Evolutionary conservation across 768 basidiomycete species (phyloP), one percentile per base, ranked within the genome.

Genomic region (Rhodotorula sphaerocarpa): DNA sequence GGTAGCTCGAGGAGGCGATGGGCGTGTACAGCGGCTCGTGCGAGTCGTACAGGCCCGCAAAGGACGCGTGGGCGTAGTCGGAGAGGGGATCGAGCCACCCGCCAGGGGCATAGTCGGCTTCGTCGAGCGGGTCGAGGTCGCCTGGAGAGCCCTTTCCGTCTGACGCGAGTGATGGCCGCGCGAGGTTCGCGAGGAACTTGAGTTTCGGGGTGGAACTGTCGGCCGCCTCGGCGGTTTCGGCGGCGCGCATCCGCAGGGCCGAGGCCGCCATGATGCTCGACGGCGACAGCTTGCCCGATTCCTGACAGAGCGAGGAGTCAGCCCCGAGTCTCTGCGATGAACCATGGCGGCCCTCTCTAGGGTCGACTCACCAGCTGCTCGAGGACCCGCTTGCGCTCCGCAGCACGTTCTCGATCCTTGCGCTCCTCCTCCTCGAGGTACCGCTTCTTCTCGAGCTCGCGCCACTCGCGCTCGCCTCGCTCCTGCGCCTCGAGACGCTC

Each of bases 61-160:
- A 81, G 79, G 75, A 2, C 4, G 20, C 88, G 78, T 81, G n/a
- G 7, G 7, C 16, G 10, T 60, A 86, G 69, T 85, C 77, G 74
- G 89, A 87, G 66, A 86, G 80, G 52, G 90, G 75, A 18, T 88
- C 85, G 16, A 88, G 80, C 70, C 90, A 16, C 10, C 36, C 36
- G 36, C 36, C 87, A 5, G 89, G 88, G 7, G 36, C 36, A 16
- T 39, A 39, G 36, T 39, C 36, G 36, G 36, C 36, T 39, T 11
- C n/a, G 30, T 55, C 27, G 10, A 33, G 82, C 81, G 72, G 36
- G 41, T 55, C 53, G 53, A 42, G 30, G 7, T 20, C 34, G 4
- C n/a, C 39, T 41, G 20, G 27, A 27, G 34, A 20, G 27, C 11
- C 18, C 2, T 18, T 18, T 12, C 3, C 21, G 23, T 28, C 3